phyloP scores from a whole-genome alignment of 2,329 filamentous ascomycete genomes.

The Kalmusia sp. region DNA sequence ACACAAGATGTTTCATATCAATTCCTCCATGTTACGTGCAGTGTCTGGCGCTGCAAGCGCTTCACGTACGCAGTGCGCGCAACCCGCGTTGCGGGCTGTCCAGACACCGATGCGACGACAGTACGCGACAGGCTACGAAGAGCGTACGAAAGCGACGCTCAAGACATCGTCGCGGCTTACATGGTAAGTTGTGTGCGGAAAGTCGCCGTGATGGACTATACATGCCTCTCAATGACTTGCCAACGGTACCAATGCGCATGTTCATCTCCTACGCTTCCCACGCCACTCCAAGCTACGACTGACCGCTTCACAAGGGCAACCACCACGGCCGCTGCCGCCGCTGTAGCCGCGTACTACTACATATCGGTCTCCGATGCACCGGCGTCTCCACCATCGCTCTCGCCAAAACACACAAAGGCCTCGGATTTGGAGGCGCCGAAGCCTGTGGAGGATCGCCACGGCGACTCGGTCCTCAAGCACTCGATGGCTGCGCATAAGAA shows the following conservation, averaged over 20 bases:
- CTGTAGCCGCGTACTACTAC: constrained; percentile 24
- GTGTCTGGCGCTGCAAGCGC: no score
- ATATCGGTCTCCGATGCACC: constrained; percentile 7
- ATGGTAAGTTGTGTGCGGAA: constrained; percentile 18
- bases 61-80: no score
- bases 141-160: constrained; percentile 24
- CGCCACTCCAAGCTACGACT: neutral
- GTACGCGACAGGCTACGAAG: constrained; percentile 27
- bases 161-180: constrained; percentile 26
- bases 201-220: no score
- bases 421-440: constrained; percentile 27
- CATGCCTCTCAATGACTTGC: no score
- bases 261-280: no score
- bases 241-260: constrained; percentile 1
- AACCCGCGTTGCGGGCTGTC: no score
- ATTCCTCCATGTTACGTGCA: no score
- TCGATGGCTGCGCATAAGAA: constrained; percentile 35
- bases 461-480: constrained; percentile 31
- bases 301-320: constrained; percentile 18
- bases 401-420: neutral
- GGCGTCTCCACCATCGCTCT: neutral
- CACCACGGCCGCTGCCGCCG: constrained; percentile 22
- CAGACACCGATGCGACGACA: neutral
- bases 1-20: no score
- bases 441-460: constrained; percentile 33